Conservation (phyloP, 495 filamentous ascomycete species). For the Lepraria neglecta region DNA sequence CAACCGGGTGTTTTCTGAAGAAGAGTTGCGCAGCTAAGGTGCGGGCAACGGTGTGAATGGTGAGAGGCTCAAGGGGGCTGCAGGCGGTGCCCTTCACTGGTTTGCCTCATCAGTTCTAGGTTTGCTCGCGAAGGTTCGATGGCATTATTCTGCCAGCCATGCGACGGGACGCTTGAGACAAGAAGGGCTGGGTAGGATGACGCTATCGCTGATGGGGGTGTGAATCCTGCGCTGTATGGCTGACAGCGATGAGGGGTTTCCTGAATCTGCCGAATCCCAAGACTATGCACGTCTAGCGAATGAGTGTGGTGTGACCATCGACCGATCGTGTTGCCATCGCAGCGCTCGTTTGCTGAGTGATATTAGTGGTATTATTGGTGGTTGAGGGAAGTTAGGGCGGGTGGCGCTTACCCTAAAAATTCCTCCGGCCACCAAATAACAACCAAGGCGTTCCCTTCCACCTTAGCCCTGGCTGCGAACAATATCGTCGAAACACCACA, state of each 20-base stretch:
- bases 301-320: background rate
- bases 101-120: background rate
- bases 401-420: background rate
- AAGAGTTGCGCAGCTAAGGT: constrained; percentile 1
- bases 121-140: background rate
- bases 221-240: background rate
- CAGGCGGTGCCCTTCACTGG: constrained; percentile 1
- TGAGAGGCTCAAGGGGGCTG: background rate
- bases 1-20: background rate
- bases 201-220: background rate
- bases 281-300: background rate
- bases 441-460: background rate
- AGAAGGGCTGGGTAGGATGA: background rate
- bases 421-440: background rate
- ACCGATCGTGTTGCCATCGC: constrained; percentile 3
- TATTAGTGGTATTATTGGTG: background rate
- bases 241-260: background rate
- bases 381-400: background rate
- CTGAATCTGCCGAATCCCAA: constrained; percentile 1
- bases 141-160: background rate
- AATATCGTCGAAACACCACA: no score
- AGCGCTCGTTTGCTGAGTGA: constrained; percentile 1
- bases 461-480: background rate
- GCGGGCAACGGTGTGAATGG: constrained; percentile 2
- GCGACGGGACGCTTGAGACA: constrained; percentile 6